Base-by-base conservation (phyloP, 2,329 filamentous ascomycete species). In the Biscogniauxia marginata region DNA sequence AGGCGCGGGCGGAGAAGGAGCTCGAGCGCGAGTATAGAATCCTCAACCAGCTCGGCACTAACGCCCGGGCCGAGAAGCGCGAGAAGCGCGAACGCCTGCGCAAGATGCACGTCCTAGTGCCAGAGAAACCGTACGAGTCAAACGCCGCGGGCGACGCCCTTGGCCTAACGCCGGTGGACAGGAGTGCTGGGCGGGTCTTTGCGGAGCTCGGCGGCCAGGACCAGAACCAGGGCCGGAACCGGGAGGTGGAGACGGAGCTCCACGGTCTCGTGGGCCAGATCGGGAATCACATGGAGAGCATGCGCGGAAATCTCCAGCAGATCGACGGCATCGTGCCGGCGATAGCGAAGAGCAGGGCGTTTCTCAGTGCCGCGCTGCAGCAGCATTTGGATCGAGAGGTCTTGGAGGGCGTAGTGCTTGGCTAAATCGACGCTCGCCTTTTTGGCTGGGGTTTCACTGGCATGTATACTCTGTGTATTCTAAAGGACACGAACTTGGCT, bases 1-100 rank as follows among this genome's bases (percentile, higher is more conserved):
- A 82, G 62, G 78, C 77, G 57, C 77, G 77, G 62, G 79, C 87
- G 54, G 79, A 86, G 71, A 71, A 66, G 25, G 77, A 79, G 60
- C 73, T 89, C 47, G 81, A 84, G 60, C 70, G 69, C 24, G 85
- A 88, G 55, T 83, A 85, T 63, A 75, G 76, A 51, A 64, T 69
- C 20, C 72, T 88, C 57, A 71, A 74, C 48, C 71, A 71, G 19
- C 71, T 89, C 22, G 80, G 86, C 66, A 71, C 73, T 3, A 85
- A 86, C 58, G 84, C 84, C 11, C 78, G 79, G 58, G 77, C 78
- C 2, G 83, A 85, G 68, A 76, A 77, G 22, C 72, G 74, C 45
- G 75, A 78, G 61, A 79, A 82, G 71, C 78, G 78, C 57, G 77
- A 83, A 43, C 71, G 75, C 43, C 64, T 77, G 34, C 76, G 76